Conservation (phyloP, 1,139 yeast genomes). For the Saccharomyces hybrid region DNA sequence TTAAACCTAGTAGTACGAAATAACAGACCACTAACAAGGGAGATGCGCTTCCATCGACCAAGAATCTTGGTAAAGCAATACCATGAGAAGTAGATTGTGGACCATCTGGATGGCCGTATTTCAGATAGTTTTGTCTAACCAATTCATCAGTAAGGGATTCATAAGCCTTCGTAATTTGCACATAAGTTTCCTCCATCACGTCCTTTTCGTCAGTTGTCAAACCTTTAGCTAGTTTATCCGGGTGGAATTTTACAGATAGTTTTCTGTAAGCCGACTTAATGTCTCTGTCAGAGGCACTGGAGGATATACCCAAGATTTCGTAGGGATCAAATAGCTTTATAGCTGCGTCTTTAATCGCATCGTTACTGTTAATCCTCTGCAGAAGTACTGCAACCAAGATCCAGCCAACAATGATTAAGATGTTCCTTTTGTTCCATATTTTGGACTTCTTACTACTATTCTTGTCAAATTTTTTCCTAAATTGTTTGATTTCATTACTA, state of each 20-base stretch:
- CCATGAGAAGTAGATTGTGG: slow-evolving; percentile 94
- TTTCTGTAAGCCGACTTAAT: slow-evolving; percentile 80
- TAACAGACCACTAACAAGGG: slow-evolving; percentile 56
- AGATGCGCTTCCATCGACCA: slow-evolving; percentile 79
- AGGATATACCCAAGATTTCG: slow-evolving; percentile 67
- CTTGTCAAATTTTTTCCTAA: slow-evolving; percentile 34
- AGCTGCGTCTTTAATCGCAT: slow-evolving; percentile 1
- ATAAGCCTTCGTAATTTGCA: slow-evolving; percentile 83
- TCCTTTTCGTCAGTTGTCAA: slow-evolving; percentile 49
- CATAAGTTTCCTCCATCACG: slow-evolving; percentile 67
- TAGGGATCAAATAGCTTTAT: slow-evolving; percentile 68
- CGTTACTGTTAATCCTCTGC: slow-evolving; percentile 39
- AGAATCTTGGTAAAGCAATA: slow-evolving; percentile 87
- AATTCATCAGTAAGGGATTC: slow-evolving; percentile 89
- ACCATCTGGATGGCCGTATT: slow-evolving; percentile 97
- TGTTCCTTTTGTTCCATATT: slow-evolving; percentile 41
- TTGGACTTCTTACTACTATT: slow-evolving; percentile 30
- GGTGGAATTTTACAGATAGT: slow-evolving; percentile 81
- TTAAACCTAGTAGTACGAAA: slow-evolving; percentile 62
- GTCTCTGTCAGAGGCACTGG: slow-evolving; percentile 65
- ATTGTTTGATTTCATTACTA: slow-evolving; percentile 37
- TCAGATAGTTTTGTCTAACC: slow-evolving; percentile 71
- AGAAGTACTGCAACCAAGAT: slow-evolving; percentile 44
- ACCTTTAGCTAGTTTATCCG: slow-evolving; percentile 77
- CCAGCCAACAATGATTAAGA: slow-evolving; percentile 64